Percentiles rank a stretch among this genome's conserved stretches.
phyloP scores from a whole-genome alignment of 331 rosid species.

The Rhamnella rubrinervis region DNA sequence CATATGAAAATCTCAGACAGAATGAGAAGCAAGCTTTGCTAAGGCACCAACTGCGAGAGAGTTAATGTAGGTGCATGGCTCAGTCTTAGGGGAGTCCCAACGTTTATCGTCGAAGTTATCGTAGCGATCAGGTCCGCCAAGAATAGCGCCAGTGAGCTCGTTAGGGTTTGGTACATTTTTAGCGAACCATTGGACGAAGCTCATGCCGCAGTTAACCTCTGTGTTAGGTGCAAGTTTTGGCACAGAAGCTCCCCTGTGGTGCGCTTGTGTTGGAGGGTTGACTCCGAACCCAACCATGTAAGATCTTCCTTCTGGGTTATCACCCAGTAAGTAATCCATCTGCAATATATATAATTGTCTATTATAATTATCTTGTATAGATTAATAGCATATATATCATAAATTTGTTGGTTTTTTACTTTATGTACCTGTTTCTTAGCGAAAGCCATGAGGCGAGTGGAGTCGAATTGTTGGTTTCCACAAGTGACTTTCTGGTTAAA shows the following conservation, averaged over 20 bases:
- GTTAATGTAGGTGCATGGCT: conserved; percentile 84
- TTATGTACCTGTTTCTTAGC: conserved; percentile 64
- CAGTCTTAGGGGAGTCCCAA: conserved; percentile 58
- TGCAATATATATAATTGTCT: conserved; percentile 15
- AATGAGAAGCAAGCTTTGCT: conserved; percentile 59
- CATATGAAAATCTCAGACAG: too few relatives aligned
- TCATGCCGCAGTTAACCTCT: conserved; percentile 37
- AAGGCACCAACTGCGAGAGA: conserved; percentile 72
- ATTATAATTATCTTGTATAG: too few relatives aligned
- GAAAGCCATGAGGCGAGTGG: conserved; percentile 36
- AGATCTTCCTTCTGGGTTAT: conserved; percentile 66
- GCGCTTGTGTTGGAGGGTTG: conserved; percentile 75
- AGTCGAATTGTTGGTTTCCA: conserved; percentile 38
- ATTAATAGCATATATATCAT: too few relatives aligned
- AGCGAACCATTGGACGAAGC: conserved; percentile 49
- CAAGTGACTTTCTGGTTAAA: conserved; percentile 50
- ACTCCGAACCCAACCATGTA: conserved; percentile 90
- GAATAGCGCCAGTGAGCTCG: conserved; percentile 85
- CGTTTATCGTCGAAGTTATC: conserved; percentile 77
- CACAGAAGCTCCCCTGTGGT: conserved; percentile 87
- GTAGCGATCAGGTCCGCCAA: conserved; percentile 68
- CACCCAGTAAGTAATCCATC: conserved; percentile 78
- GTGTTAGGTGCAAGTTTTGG: conserved; percentile 13
- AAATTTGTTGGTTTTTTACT: background rate
- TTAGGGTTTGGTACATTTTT: conserved; percentile 61